These are phyloP conservation scores for Verticillium klebahnii DNA, from an alignment of 2,329 filamentous ascomycete species.

Conservation along the genomic window DNA sequence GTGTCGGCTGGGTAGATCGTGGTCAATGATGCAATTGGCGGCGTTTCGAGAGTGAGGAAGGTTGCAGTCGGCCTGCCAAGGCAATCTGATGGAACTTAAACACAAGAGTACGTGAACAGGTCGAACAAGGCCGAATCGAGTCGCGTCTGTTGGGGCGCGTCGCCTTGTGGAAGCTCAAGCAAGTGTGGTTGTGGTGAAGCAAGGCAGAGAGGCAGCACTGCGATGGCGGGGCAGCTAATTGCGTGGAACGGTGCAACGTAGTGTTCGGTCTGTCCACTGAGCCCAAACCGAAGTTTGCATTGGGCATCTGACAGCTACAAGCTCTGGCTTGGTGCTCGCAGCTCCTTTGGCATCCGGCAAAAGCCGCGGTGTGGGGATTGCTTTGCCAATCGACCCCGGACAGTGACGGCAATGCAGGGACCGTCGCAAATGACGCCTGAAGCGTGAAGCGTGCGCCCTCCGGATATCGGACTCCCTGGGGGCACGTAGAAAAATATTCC, in stretches of 20 bases:
- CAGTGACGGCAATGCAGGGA: neutral
- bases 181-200: too few species aligned
- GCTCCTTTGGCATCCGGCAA: neutral
- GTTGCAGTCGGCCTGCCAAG: neutral
- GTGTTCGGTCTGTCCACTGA: neutral
- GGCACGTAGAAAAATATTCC: neutral
- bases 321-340: neutral
- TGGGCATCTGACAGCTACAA: neutral
- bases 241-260: neutral
- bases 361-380: neutral
- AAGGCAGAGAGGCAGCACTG: neutral
- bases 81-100: too few species aligned
- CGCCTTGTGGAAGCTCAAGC: too few species aligned
- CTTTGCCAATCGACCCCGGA: neutral
- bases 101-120: too few species aligned
- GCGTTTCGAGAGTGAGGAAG: neutral
- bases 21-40: too few species aligned
- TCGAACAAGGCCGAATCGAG: too few species aligned
- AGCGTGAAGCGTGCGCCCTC: neutral
- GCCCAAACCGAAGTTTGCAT: neutral
- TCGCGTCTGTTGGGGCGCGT: too few species aligned
- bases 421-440: neutral
- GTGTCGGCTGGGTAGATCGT: neutral
- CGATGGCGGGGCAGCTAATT: neutral
- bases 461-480: neutral